phyloP scores from a whole-genome alignment of 2,329 filamentous ascomycete genomes.

The Nothophaeocryptopus gaeumannii region DNA sequence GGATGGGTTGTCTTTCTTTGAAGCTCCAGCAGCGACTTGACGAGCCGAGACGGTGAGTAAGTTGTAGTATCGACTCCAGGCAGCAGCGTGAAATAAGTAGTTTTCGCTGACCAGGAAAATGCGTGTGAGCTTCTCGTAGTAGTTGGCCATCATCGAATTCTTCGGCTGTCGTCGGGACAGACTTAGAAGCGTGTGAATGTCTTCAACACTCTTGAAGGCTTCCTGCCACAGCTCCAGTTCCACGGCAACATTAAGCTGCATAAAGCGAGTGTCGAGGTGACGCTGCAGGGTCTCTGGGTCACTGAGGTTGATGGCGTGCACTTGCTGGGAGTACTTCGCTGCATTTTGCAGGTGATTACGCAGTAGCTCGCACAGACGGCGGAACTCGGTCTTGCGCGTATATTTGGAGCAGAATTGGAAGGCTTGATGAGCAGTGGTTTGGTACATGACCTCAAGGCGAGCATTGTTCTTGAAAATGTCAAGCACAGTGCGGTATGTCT shows the following conservation, averaged over 20 bases:
- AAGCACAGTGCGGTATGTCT: constrained; percentile 96
- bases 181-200: constrained; percentile 95
- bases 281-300: constrained; percentile 96
- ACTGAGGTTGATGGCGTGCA: constrained; percentile 98
- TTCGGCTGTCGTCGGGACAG: constrained; percentile 97
- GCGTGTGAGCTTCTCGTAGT: constrained; percentile 97
- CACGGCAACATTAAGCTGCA: constrained; percentile 96
- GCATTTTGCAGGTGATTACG: constrained; percentile 98
- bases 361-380: constrained; percentile 93
- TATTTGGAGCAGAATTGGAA: constrained; percentile 99
- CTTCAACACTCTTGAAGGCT: constrained; percentile 97
- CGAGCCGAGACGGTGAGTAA: constrained; percentile 87
- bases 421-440: constrained; percentile 94
- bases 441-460: constrained; percentile 93
- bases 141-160: constrained; percentile 99
- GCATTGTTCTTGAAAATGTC: constrained; percentile 99
- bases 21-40: constrained; percentile 75
- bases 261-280: constrained; percentile 95
- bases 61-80: constrained; percentile 97
- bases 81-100: constrained; percentile 97
- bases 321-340: constrained; percentile 97
- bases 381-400: constrained; percentile 97
- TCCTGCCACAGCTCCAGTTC: constrained; percentile 99
- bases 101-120: constrained; percentile 99
- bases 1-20: constrained; percentile 91